Evolutionary conservation across 169 alveolate genomes (phyloP).

Genomic region (Sarcocystis neurona): DNA sequence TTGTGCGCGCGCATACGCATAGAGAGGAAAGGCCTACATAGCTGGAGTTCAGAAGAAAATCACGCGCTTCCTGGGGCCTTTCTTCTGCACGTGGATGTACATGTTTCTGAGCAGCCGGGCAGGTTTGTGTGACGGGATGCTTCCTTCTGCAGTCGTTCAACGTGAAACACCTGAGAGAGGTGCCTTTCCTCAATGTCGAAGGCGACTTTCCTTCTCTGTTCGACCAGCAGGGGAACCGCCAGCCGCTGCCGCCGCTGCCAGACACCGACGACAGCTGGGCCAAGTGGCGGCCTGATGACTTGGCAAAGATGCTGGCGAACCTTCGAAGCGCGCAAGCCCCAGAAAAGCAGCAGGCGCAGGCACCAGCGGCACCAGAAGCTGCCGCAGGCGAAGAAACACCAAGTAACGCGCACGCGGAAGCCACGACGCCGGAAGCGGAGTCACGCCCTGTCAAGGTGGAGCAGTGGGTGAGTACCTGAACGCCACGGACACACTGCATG

Average conservation of each 20-base stretch:
- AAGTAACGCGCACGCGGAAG: too few relatives aligned
- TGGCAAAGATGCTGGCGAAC: background rate
- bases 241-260: background rate
- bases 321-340: background rate
- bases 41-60: too few relatives aligned
- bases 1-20: background rate
- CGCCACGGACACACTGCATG: too few relatives aligned
- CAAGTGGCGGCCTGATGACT: constrained; percentile 7
- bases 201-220: constrained; percentile 19
- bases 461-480: too few relatives aligned
- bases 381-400: background rate
- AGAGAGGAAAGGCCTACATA: background rate
- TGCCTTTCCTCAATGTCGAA: background rate
- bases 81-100: too few relatives aligned
- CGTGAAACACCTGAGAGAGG: too few relatives aligned
- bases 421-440: too few relatives aligned
- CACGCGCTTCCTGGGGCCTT: too few relatives aligned
- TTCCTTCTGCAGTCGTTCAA: too few relatives aligned
- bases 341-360: constrained; percentile 63
- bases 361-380: constrained; percentile 58
- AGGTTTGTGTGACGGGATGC: too few relatives aligned
- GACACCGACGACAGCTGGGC: constrained; percentile 21
- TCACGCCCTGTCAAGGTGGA: too few relatives aligned
- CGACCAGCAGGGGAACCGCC: constrained; percentile 17
- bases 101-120: too few relatives aligned